Percentiles rank a stretch among this genome's conserved stretches.
phyloP scores from a whole-genome alignment of 352 stramenopile genomes.

The Phytophthora constricta region DNA sequence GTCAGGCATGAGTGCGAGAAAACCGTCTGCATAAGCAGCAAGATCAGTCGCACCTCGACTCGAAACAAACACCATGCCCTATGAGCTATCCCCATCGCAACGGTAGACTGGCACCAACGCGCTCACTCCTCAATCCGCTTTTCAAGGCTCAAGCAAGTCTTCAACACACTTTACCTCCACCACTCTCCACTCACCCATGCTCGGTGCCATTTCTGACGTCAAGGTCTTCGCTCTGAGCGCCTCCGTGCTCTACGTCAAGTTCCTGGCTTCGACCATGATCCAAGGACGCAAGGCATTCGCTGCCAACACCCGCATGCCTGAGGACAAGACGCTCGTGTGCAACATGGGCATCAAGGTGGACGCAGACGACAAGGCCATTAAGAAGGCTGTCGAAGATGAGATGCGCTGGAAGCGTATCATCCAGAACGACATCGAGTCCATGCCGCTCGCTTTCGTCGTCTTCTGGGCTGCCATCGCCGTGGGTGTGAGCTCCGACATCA shows the following conservation, averaged over 20 bases:
- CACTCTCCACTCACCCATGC: conserved; percentile 13
- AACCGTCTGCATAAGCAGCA: too few relatives aligned
- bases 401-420: conserved; percentile 67
- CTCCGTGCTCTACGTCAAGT: conserved; percentile 67
- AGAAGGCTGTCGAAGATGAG: conserved; percentile 35
- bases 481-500: conserved; percentile 40
- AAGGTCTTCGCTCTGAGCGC: conserved; percentile 52
- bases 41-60: too few relatives aligned
- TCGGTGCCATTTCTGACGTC: conserved; percentile 23
- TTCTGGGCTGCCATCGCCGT: conserved; percentile 49
- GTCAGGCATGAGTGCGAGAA: too few relatives aligned
- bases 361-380: conserved; percentile 38
- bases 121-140: too few relatives aligned
- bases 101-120: too few relatives aligned
- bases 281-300: conserved; percentile 53
- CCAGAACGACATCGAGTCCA: conserved; percentile 66
- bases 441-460: conserved; percentile 57
- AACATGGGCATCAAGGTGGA: conserved; percentile 32
- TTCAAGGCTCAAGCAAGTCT: not conserved
- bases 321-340: conserved; percentile 49
- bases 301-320: conserved; percentile 47
- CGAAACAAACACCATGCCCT: too few relatives aligned
- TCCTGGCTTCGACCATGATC: conserved; percentile 53
- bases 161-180: not conserved
- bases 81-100: too few relatives aligned